Evolutionary conservation across 352 stramenopile species (phyloP).

Genomic region (Phytophthora sp.): DNA sequence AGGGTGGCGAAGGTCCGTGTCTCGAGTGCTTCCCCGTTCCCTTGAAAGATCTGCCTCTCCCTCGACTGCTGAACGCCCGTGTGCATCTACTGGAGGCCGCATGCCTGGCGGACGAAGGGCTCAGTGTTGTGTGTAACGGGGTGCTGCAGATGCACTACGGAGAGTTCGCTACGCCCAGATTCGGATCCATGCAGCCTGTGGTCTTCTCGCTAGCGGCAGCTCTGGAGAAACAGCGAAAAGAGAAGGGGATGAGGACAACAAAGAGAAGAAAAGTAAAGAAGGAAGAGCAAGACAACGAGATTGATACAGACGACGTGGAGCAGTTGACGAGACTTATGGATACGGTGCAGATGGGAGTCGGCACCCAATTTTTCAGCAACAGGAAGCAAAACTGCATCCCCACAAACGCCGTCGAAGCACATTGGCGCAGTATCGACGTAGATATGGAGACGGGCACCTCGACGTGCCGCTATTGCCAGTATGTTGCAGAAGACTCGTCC

Average conservation of each 20-base stretch:
- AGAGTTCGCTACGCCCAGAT: conserved; percentile 18
- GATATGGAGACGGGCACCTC: conserved; percentile 9
- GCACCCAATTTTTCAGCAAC: conserved; percentile 38
- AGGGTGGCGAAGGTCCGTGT: conserved; percentile 23
- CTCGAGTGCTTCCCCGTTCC: conserved; percentile 6
- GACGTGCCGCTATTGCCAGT: conserved; percentile 29
- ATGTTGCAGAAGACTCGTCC: conserved; percentile 13
- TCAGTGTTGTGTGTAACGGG: conserved; percentile 13
- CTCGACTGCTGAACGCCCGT: conserved; percentile 14
- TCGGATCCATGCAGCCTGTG: conserved; percentile 32
- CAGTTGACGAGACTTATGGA: conserved; percentile 35
- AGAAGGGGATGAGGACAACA: not conserved
- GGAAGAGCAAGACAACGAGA: not conserved
- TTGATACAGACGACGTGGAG: conserved; percentile 22
- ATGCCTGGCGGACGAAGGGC: conserved; percentile 18
- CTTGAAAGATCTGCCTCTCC: conserved; percentile 30
- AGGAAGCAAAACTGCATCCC: conserved; percentile 30
- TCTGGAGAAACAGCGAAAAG: conserved; percentile 15
- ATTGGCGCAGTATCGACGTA: conserved; percentile 36
- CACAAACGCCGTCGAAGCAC: conserved; percentile 27
- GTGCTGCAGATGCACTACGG: conserved; percentile 38
- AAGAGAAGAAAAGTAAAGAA: not conserved
- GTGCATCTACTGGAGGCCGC: conserved; percentile 28
- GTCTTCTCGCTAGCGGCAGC: conserved; percentile 27
- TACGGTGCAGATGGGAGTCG: conserved; percentile 25